These are phyloP conservation scores for Suillus weaverae DNA, from an alignment of 768 basidiomycete genomes.

Conservation along the genomic window DNA sequence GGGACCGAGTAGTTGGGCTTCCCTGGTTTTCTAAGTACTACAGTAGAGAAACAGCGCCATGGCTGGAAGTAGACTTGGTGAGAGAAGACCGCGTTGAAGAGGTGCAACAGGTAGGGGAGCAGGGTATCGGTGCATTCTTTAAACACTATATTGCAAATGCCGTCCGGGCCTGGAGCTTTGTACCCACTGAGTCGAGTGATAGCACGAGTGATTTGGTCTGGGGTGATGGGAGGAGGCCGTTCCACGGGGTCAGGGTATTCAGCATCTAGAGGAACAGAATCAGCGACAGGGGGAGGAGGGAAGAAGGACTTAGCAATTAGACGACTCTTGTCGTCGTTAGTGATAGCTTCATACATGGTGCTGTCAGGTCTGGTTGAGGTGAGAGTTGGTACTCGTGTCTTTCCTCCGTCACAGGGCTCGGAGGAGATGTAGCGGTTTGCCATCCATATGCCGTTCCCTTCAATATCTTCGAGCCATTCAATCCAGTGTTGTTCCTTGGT, in stretches of 20 bases:
- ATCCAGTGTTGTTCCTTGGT: constrained; percentile 13
- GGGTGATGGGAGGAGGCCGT: constrained; percentile 8
- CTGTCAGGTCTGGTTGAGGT: not conserved
- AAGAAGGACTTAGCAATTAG: constrained; percentile 26
- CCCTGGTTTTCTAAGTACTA: constrained; percentile 37
- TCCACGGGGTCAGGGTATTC: constrained; percentile 9
- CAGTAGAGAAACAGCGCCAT: constrained; percentile 28
- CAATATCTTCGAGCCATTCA: constrained; percentile 10
- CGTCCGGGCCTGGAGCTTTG: constrained; percentile 27
- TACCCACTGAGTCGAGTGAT: constrained; percentile 11
- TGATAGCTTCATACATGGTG: not conserved
- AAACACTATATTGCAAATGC: constrained; percentile 23
- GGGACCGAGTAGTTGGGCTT: constrained; percentile 34
- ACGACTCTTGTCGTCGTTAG: constrained; percentile 24
- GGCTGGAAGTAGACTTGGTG: constrained; percentile 11
- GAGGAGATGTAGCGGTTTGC: constrained; percentile 8
- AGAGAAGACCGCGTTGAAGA: constrained; percentile 15
- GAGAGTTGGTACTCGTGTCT: not conserved
- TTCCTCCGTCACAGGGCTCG: not conserved
- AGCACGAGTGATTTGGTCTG: constrained; percentile 17
- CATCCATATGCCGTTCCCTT: constrained; percentile 4
- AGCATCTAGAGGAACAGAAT: not conserved
- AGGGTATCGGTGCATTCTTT: constrained; percentile 13
- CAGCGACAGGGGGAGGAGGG: constrained; percentile 7
- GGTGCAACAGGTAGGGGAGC: constrained; percentile 4